Base-by-base conservation (phyloP, 306 rosid species). In the Casuarina glauca region DNA sequence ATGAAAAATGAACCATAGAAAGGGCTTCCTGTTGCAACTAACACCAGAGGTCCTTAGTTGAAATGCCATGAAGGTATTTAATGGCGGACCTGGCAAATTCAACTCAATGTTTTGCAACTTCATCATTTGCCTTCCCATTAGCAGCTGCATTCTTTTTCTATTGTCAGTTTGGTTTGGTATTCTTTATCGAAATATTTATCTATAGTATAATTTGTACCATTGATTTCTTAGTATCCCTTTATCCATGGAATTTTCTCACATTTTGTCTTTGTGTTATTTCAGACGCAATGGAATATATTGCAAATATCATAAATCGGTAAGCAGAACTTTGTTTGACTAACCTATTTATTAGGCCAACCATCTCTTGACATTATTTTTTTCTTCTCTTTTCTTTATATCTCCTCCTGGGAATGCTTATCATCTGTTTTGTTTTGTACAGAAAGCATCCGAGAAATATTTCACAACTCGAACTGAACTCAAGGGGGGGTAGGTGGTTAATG, bases 271-370 rank as follows among this genome's bases (percentile, higher is more conserved):
- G 57, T 70, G 17, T 73, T 80, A 44, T 85, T 88, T 85, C 97
- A 95, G 99, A 80, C 91, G 91, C 54, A 78, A 50, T 10, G 97
- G 98, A 36, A 77, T 78, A 46, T 91, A 88, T 78, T 92, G 98
- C 73, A 92, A 89, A 88, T 95, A 63, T 85, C 98, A 95, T 79
- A 92, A 88, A 89, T 88, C 87, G 49, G 97, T 94, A 84, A 87
- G 93, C 76, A 72, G 69, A 9, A 52, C 64, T 26, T 42, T 75
- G 76, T 82, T 76, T 64, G 72, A 70, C 55, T 41, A 26, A 69
- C 57, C 55, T 20, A n/a, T 79, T 16, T 71, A 71, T 2, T 15
- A 35, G 72, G 68, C n/a, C 15, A 63, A 66, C 75, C 50, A n/a
- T 62, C 44, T 62, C 4, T 35, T 26, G 32, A 26, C 32, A 26